Evolutionary conservation across 2,329 filamentous ascomycete genomes (phyloP), one percentile per base, ranked within the genome.

Genomic region (Claviceps sp.): DNA sequence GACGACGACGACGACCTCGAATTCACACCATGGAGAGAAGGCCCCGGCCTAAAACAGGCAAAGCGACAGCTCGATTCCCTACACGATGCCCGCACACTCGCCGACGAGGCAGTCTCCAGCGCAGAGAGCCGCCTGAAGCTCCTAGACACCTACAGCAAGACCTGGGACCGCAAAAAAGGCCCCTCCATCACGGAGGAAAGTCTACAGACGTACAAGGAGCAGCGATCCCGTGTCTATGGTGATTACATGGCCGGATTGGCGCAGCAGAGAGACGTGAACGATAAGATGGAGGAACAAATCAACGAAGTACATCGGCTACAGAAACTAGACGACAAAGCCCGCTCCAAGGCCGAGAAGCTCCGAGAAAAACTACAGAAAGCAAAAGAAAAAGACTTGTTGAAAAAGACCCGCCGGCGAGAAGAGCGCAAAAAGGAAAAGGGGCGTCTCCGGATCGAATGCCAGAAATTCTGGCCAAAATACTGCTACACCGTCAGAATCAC

Each of bases 401-500:
- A 67, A 53, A 61, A 66, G 23, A 46, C 56, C 9, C 68, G 66
- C 1, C 66, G 68, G 44, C 61, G 65, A 39, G 61, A 59, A 4
- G 69, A 74, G 60, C 60, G 58, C 5, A 39, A 23, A 1, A 68
- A 68, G 51, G 75, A 78, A 57, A 73, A 71, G 57, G 39, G 52
- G 7, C 68, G 75, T 39, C 57, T 77, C 44, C 69, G 66, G 36
- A 58, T 57, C 14, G 73, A 78, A 58, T 62, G 67, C 45, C 62
- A 70, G 48, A 60, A 60, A 1, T 77, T 75, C 57, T 78, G 75
- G 75, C 71, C 75, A 1, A 69, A 67, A 48, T 63, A 64, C 20
- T 71, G 71, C 58, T 76, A 76, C 59, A 62, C 65, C 5, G 67
- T 78, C 43, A 71, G 66, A 16, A 71, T 78, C 57, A 74, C 68